A percentile compares a stretch with the other conserved stretches of the same genome.
phyloP scores from a whole-genome alignment of 202 grass and related monocot genomes.

The Carex arenaria region DNA sequence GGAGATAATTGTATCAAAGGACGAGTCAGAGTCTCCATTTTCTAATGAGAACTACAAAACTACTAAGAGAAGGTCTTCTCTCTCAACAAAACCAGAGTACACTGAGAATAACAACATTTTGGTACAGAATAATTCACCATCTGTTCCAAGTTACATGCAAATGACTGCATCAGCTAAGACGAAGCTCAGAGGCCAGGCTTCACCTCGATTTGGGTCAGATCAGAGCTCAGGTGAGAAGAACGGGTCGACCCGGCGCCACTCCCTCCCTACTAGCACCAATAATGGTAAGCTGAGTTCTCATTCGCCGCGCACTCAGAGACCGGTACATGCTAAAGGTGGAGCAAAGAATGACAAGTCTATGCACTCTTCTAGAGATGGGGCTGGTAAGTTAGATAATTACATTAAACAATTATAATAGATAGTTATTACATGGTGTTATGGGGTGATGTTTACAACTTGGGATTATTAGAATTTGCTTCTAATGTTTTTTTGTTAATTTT shows the following conservation, averaged over 20 bases:
- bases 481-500: not conserved
- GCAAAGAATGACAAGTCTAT: conserved; percentile 56
- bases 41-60: conserved; percentile 54
- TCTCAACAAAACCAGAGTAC: conserved; percentile 65
- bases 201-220: conserved; percentile 57
- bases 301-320: conserved; percentile 56
- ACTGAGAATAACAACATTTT: conserved; percentile 31
- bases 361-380: conserved; percentile 62
- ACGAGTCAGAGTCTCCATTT: conserved; percentile 56
- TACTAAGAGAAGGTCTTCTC: conserved; percentile 62
- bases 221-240: conserved; percentile 48
- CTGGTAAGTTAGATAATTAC: conserved; percentile 36
- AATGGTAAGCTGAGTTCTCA: conserved; percentile 62
- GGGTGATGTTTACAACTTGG: not conserved
- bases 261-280: conserved; percentile 60
- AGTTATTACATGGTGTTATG: not conserved
- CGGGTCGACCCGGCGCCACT: conserved; percentile 53
- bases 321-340: conserved; percentile 38
- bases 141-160: conserved; percentile 84
- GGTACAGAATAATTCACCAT: conserved; percentile 36
- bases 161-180: conserved; percentile 75
- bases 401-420: not conserved
- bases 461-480: not conserved
- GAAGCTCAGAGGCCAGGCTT: conserved; percentile 69
- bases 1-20: conserved; percentile 40